phyloP scores from a whole-genome alignment of 2,329 filamentous ascomycete genomes.

The Rhynchosporium graminicola region DNA sequence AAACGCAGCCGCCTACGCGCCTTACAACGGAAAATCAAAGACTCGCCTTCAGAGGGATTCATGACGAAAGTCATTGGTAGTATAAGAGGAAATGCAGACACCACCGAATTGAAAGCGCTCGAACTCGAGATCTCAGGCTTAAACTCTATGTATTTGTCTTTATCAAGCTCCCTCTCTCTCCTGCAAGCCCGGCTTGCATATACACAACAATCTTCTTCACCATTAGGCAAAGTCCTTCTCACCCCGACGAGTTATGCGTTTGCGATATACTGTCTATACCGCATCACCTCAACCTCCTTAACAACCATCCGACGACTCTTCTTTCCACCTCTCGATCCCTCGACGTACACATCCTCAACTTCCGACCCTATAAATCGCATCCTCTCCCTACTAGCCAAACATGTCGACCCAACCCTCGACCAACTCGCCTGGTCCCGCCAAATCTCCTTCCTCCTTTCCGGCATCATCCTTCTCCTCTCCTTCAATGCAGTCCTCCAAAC shows the following conservation, averaged over 20 bases:
- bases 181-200: slow-evolving; percentile 64
- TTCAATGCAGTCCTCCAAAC: slow-evolving; percentile 86
- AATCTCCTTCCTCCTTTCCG: slow-evolving; percentile 81
- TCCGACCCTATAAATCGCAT: slow-evolving; percentile 83
- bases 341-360: slow-evolving; percentile 53
- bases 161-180: slow-evolving; percentile 64
- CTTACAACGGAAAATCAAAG: slow-evolving; percentile 64
- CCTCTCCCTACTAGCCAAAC: slow-evolving; percentile 75
- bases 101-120: slow-evolving; percentile 60
- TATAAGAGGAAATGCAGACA: slow-evolving; percentile 63
- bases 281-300: slow-evolving; percentile 71
- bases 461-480: slow-evolving; percentile 78
- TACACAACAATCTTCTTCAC: slow-evolving; percentile 67
- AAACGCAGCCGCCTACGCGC: slow-evolving; percentile 73
- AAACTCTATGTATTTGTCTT: slow-evolving; percentile 74
- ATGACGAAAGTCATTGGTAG: slow-evolving; percentile 74
- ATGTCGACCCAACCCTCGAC: slow-evolving; percentile 82
- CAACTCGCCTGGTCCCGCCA: slow-evolving; percentile 81
- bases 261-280: slow-evolving; percentile 81
- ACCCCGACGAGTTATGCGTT: slow-evolving; percentile 66
- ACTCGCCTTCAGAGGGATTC: slow-evolving; percentile 54
- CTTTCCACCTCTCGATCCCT: slow-evolving; percentile 45
- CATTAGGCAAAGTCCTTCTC: slow-evolving; percentile 63
- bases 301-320: slow-evolving; percentile 62
- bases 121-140: slow-evolving; percentile 78